Percentiles rank a stretch among this genome's conserved stretches.
phyloP scores from a whole-genome alignment of 805 yeast species.

The Novakomyces olei region DNA sequence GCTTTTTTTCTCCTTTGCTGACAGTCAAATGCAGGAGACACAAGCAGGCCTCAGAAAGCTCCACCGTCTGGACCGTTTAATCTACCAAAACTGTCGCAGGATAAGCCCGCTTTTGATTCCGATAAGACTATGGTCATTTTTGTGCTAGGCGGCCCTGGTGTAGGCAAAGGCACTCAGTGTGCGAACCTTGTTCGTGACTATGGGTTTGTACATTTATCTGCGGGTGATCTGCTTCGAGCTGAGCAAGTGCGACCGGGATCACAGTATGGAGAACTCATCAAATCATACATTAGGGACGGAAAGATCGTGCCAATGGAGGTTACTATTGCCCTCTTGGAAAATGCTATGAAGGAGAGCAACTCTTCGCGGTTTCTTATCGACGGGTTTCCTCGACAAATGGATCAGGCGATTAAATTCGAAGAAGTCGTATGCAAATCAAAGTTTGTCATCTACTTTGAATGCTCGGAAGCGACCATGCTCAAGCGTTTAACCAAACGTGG shows the following conservation, averaged over 20 bases:
- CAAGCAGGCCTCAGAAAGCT: no score
- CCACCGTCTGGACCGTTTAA: no score
- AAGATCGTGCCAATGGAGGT: conserved; percentile 80
- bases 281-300: conserved; percentile 67
- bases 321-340: conserved; percentile 60
- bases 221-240: conserved; percentile 89
- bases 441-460: conserved; percentile 24
- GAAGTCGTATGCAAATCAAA: conserved; percentile 26
- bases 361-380: conserved; percentile 53
- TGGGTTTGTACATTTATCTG: conserved; percentile 70
- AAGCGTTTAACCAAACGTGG: conserved; percentile 72
- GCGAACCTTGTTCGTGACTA: conserved; percentile 58
- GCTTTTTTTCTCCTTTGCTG: no score
- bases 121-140: no score
- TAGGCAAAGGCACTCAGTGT: conserved; percentile 96
- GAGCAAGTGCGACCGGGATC: conserved; percentile 74
- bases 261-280: conserved; percentile 66
- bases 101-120: no score
- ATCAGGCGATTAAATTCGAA: conserved; percentile 88
- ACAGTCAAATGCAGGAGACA: no score
- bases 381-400: conserved; percentile 97
- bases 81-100: no score
- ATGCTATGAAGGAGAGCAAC: conserved; percentile 39
- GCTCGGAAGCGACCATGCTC: conserved; percentile 67
- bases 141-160: conserved; percentile 88